Conservation (phyloP, 106 monocot species). For the Ottelia alismoides region DNA sequence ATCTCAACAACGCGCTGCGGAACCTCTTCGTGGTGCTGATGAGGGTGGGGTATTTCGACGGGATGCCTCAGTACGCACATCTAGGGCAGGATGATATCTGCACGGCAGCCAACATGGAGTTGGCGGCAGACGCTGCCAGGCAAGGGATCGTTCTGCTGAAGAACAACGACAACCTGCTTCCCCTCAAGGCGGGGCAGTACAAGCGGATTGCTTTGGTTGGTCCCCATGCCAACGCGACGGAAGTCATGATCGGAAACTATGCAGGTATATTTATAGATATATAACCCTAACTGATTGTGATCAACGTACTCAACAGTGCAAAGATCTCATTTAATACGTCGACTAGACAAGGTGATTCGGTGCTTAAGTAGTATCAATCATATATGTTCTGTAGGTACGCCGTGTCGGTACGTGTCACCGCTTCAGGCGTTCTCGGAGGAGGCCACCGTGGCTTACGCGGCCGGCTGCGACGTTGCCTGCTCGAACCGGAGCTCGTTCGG, state of each 20-base stretch:
- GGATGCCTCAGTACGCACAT: constrained; percentile 1
- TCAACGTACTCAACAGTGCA: too few species aligned
- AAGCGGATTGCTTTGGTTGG: constrained; percentile 18
- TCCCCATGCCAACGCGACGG: constrained; percentile 22
- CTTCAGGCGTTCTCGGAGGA: constrained; percentile 2
- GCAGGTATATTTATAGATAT: constrained; percentile 7
- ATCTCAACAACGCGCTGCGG: constrained; percentile 35
- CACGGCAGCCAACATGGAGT: constrained; percentile 5
- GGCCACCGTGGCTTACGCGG: background rate
- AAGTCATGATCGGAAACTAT: constrained; percentile 33
- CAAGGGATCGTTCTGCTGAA: constrained; percentile 32
- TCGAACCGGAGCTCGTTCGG: background rate
- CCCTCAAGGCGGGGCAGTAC: background rate
- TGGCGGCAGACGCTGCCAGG: constrained; percentile 18
- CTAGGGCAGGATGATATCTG: constrained; percentile 18
- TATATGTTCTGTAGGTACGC: constrained; percentile 6
- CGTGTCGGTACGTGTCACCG: constrained; percentile 11
- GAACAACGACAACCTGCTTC: constrained; percentile 16
- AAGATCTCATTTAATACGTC: too few species aligned
- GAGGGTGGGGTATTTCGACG: constrained; percentile 45
- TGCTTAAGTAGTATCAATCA: background rate
- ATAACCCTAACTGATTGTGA: too few species aligned
- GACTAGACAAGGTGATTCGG: too few species aligned
- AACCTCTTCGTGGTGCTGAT: constrained; percentile 28
- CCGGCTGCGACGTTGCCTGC: constrained; percentile 7